Conservation (phyloP, 768 basidiomycete species). For the Mycena latifolia region DNA sequence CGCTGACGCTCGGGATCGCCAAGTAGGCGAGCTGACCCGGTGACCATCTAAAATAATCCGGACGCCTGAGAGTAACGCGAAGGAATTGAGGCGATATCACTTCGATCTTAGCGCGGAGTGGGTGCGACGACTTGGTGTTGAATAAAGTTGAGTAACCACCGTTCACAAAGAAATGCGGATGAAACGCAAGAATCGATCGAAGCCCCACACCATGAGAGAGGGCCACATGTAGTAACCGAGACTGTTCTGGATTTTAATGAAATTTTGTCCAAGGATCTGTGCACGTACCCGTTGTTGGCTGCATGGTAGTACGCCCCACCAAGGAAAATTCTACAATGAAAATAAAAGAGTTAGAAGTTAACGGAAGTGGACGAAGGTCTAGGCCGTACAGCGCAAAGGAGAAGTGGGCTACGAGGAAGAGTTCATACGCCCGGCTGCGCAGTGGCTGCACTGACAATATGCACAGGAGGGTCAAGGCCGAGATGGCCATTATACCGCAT, state of each 20-base stretch:
- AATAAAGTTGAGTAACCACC: conserved; percentile 21
- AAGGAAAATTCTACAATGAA: conserved; percentile 17
- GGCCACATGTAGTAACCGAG: conserved; percentile 57
- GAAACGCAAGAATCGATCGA: conserved; percentile 57
- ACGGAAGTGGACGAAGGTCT: background rate
- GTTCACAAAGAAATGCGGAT: conserved; percentile 47
- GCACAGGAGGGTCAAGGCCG: conserved; percentile 55
- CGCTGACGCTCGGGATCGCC: conserved; percentile 59
- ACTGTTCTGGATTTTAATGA: conserved; percentile 9
- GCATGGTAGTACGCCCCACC: conserved; percentile 27
- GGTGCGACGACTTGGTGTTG: conserved; percentile 13
- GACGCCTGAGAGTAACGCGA: conserved; percentile 55
- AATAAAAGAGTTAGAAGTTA: background rate
- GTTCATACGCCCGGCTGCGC: conserved; percentile 60
- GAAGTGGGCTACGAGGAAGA: conserved; percentile 65
- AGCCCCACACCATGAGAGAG: conserved; percentile 58
- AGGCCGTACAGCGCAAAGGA: conserved; percentile 50
- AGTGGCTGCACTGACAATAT: conserved; percentile 64
- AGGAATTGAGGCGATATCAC: conserved; percentile 43
- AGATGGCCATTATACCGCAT: conserved; percentile 52
- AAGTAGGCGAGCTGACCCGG: conserved; percentile 64
- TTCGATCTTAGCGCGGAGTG: conserved; percentile 23
- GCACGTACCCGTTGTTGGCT: conserved; percentile 17
- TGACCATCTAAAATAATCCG: conserved; percentile 57
- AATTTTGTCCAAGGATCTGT: background rate